Evolutionary conservation across 805 yeast species (phyloP), one percentile per base, ranked within the genome.

Genomic region (Tanozyma kutaoensis): DNA sequence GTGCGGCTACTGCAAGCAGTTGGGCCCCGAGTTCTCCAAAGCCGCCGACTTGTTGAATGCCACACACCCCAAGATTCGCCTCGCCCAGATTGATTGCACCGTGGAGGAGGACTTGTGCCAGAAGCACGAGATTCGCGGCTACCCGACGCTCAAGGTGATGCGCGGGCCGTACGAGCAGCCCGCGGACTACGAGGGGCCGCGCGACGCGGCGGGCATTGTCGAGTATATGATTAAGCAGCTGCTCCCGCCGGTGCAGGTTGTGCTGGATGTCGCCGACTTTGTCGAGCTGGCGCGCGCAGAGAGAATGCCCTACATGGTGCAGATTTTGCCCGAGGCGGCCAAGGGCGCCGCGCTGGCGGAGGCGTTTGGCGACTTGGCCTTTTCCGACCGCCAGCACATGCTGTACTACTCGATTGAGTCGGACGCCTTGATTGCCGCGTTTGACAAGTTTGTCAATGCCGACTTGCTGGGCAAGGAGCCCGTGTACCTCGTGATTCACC

Each of bases 1-100:
- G 96, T 86, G 96, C 66, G 95, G 95, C 12, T 91, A 86, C 60
- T 86, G 96, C 67, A 84, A 86, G 63, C 69, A 68, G 26, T 58
- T 82, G 38, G 94, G 84, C 9, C 95, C 95, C 20, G 76, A 82
- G 52, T 80, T 66, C 40, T 61, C 72, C 28, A 53, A 68, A 40
- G 94, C 94, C 28, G 82, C 88, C 27, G 72, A 75, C 39, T 40
- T 45, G 12, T 62, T 80, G 46, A 63, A 62, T 25, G 69, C 62
- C 27, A 18, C 51, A 18, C 45, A 54, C 39, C 69, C 78, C 35
- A 59, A 69, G 29, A 75, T 80, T 50, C 69, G 72, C 43, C 60
- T 82, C 45, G 93, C 84, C 25, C 93, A 82, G 60, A 60, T 82
- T 38, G 93, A 82, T 52, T 82, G 95, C 67, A 76, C 85, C 20